phyloP scores from a whole-genome alignment of 768 basidiomycete species.

The Amanita jacksonii region DNA sequence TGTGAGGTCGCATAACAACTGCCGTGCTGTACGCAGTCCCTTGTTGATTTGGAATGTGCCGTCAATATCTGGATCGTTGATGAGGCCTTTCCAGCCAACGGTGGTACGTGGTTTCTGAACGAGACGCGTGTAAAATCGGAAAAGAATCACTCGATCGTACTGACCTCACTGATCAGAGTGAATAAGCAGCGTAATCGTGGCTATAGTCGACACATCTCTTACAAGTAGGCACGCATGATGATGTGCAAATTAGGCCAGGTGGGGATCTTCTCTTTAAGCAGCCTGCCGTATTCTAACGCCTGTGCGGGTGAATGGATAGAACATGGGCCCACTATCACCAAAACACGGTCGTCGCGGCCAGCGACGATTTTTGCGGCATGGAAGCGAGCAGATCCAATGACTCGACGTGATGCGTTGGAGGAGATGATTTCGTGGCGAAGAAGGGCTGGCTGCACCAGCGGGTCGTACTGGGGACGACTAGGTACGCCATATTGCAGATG shows the following conservation, averaged over 20 bases:
- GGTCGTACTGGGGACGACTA: constrained; percentile 63
- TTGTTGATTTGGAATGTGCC: constrained; percentile 96
- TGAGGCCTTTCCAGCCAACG: constrained; percentile 95
- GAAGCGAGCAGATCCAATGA: constrained; percentile 74
- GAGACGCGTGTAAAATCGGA: too few relatives aligned
- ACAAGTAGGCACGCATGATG: constrained; percentile 98
- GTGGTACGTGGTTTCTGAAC: constrained; percentile 90
- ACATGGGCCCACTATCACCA: constrained; percentile 94
- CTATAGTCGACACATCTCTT: too few relatives aligned
- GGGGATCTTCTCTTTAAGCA: constrained; percentile 57
- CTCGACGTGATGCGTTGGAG: constrained; percentile 51
- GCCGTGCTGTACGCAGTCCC: constrained; percentile 79
- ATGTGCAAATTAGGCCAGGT: constrained; percentile 74
- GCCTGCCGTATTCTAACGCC: constrained; percentile 73
- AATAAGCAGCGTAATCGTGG: constrained; percentile 7
- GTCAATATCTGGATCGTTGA: constrained; percentile 93
- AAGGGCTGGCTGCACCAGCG: constrained; percentile 88
- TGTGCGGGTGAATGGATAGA: constrained; percentile 87
- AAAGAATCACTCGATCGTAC: too few relatives aligned
- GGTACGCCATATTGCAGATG: not conserved
- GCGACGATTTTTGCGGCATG: constrained; percentile 70
- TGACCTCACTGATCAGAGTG: constrained; percentile 23
- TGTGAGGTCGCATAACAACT: constrained; percentile 88
- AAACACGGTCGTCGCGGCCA: constrained; percentile 75
- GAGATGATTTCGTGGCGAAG: constrained; percentile 82